Evolutionary conservation across 176 grass and related monocot species (phyloP).

Genomic region (Calamus simplicifolius): DNA sequence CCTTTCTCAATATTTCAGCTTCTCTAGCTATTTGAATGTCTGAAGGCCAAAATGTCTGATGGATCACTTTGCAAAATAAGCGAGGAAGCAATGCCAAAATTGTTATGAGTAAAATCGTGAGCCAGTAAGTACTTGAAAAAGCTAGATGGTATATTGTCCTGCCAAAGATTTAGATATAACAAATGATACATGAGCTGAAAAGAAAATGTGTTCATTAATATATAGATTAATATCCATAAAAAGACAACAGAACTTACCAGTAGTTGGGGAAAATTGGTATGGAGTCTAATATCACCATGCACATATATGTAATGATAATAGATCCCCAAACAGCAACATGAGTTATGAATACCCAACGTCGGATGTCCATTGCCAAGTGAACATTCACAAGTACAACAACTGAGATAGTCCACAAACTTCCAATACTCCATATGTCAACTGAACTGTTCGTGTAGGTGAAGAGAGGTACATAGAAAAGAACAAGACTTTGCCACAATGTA

Average conservation of each 20-base stretch:
- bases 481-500: conserved; percentile 99
- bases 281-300: conserved; percentile 98
- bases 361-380: conserved; percentile 97
- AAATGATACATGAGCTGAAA: not conserved
- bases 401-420: conserved; percentile 92
- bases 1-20: conserved; percentile 84
- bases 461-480: conserved; percentile 95
- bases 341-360: conserved; percentile 84
- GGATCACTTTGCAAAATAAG: conserved; percentile 86
- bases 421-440: conserved; percentile 98
- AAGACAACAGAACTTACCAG: conserved; percentile 47
- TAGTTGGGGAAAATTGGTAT: conserved; percentile 92
- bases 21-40: conserved; percentile 99
- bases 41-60: conserved; percentile 97
- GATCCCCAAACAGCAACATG: conserved; percentile 93
- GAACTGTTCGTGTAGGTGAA: conserved; percentile 82
- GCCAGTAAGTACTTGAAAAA: conserved; percentile 75
- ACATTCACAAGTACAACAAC: conserved; percentile 98
- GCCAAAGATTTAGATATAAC: conserved; percentile 22
- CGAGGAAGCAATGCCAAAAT: conserved; percentile 89
- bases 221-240: not conserved
- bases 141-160: conserved; percentile 98
- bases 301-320: conserved; percentile 87
- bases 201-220: not conserved
- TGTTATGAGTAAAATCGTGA: conserved; percentile 84